Evolutionary conservation across 2,329 filamentous ascomycete genomes (phyloP), one percentile per base, ranked within the genome.

Genomic region (Ophiosphaerella korrae): DNA sequence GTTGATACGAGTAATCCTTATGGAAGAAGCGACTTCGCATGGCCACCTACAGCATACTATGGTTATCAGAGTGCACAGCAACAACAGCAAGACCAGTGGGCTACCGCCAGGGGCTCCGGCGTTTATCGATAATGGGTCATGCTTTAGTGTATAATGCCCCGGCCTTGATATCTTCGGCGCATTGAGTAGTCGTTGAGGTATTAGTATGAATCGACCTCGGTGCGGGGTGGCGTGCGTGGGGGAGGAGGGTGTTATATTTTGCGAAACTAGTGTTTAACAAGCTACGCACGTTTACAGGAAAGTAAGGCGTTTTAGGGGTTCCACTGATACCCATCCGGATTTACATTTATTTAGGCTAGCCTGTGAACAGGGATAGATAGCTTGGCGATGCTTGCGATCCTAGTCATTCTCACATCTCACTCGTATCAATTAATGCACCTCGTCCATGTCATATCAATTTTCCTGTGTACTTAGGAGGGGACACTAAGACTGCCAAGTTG

Each of bases 61-160:
- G 59, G 55, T 8, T 70, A 67, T 36, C 63, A 66, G 39, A 55
- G 40, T 34, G 55, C 59, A 18, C 50, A 53, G 40, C 48, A 56
- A 37, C 59, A 53, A 13, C 63, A 62, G 31, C 60, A 65, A 33
- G 61, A 66, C 41, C 63, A 67, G 37, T 71, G 68, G 68, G 54
- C 45, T 13, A 41, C 57, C 3, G 52, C 55, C 8, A 52, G 64
- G 33, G 55, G 51, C 12, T 26, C 59, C n/a, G 56, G 61, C 3
- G 63, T 64, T 5, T 71, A 64, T 35, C 53, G 67, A 31, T 67
- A 50, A 48, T 4, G 16, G 2, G 7, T 5, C 11, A 8, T 29
- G 11, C 26, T 29, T 11, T 8, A 29, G 6, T 4, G 18, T 11
- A 29, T 29, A 11, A 29, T 29, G 11, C 26, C 11, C 2, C 26